Evolutionary conservation across 805 yeast genomes (phyloP).

Genomic region (Saccharomycopsis lassenensis): DNA sequence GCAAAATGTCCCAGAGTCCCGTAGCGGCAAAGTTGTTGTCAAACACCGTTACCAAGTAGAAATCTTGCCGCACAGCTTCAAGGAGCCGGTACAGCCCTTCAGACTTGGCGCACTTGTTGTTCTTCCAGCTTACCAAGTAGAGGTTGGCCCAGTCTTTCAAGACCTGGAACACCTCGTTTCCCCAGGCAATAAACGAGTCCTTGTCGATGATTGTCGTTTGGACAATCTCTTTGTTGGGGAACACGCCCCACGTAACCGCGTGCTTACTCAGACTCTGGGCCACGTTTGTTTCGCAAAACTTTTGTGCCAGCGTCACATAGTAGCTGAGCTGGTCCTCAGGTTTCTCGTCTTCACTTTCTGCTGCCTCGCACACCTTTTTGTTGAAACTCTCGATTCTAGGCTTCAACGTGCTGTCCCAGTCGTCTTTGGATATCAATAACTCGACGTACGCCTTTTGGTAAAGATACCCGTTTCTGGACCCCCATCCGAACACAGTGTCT

Average conservation of each 20-base stretch:
- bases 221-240: constrained; percentile 79
- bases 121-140: constrained; percentile 33
- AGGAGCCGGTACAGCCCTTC: constrained; percentile 47
- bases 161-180: constrained; percentile 85
- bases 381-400: constrained; percentile 35
- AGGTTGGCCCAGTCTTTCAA: constrained; percentile 89
- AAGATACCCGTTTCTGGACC: constrained; percentile 78
- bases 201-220: constrained; percentile 90
- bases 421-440: constrained; percentile 61
- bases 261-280: no score
- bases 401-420: constrained; percentile 50
- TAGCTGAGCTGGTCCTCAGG: constrained; percentile 47
- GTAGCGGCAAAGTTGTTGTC: constrained; percentile 88
- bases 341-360: constrained; percentile 4
- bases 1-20: no score
- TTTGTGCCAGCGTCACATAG: constrained; percentile 58
- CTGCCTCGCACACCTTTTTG: background rate
- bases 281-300: constrained; percentile 36
- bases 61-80: constrained; percentile 46
- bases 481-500: constrained; percentile 97
- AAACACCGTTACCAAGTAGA: constrained; percentile 72
- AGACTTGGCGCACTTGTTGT: constrained; percentile 23
- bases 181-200: constrained; percentile 92
- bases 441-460: constrained; percentile 94
- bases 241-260: constrained; percentile 97